These are phyloP conservation scores for Fusarium proliferatum DNA, from an alignment of 2,329 filamentous ascomycete species.

Conservation along the genomic window DNA sequence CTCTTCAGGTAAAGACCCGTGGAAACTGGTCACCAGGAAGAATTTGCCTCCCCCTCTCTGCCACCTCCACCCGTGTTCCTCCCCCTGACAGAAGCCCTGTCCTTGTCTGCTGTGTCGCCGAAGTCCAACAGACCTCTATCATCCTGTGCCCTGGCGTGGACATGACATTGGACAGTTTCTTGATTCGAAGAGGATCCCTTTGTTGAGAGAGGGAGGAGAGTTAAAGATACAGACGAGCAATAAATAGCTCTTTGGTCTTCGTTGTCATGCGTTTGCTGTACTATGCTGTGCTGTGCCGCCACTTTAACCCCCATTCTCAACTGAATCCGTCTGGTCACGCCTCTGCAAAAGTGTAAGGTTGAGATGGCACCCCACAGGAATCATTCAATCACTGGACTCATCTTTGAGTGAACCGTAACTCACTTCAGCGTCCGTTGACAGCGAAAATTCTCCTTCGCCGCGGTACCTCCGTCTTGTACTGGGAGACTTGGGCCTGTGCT, in stretches of 20 bases:
- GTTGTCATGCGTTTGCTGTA: background rate
- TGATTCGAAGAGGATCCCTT: slow-evolving; percentile 4
- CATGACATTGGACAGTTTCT: slow-evolving; percentile 29
- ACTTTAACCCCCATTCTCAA: slow-evolving; percentile 19
- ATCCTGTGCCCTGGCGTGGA: slow-evolving; percentile 9
- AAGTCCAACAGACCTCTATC: slow-evolving; percentile 8
- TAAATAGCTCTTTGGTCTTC: background rate
- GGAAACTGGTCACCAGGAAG: slow-evolving; percentile 44
- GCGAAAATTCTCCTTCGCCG: slow-evolving; percentile 34
- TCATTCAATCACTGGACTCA: slow-evolving; percentile 17
- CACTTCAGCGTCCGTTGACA: slow-evolving; percentile 5
- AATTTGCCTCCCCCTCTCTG: slow-evolving; percentile 45
- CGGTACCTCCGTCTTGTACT: slow-evolving; percentile 45
- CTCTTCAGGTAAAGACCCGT: slow-evolving; percentile 41
- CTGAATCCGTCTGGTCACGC: slow-evolving; percentile 24
- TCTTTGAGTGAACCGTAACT: background rate
- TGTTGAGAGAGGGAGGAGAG: slow-evolving; percentile 11
- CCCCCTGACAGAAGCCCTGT: slow-evolving; percentile 42
- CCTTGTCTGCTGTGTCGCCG: slow-evolving; percentile 42
- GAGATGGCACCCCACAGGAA: slow-evolving; percentile 30
- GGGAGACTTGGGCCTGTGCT: slow-evolving; percentile 36
- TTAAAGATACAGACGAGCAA: slow-evolving; percentile 21
- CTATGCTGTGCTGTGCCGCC: background rate
- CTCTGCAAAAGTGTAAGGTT: slow-evolving; percentile 4
- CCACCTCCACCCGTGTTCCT: slow-evolving; percentile 43